Conservation (phyloP, 2,329 filamentous ascomycete species). For the Ceratocystis lukuohia region DNA sequence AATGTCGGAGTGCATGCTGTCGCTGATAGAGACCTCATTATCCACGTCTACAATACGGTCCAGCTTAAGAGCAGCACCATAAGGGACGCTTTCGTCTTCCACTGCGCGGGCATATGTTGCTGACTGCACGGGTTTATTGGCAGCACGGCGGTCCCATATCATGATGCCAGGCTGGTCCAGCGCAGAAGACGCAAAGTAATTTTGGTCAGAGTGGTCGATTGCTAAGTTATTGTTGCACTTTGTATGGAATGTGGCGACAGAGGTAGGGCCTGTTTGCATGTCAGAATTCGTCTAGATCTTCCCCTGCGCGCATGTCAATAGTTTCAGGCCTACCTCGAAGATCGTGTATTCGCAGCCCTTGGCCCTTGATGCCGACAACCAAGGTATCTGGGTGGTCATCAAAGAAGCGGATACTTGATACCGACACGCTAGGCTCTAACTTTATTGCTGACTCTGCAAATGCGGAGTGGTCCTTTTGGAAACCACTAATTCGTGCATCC, state of each 20-base stretch:
- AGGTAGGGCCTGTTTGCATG: constrained; percentile 34
- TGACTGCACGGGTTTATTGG: constrained; percentile 39
- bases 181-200: constrained; percentile 72
- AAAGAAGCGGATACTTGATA: constrained; percentile 74
- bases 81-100: constrained; percentile 47
- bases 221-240: constrained; percentile 58
- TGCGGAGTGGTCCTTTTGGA: constrained; percentile 27
- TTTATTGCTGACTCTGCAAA: constrained; percentile 43
- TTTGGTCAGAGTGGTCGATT: constrained; percentile 66
- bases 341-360: constrained; percentile 65
- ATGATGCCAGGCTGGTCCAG: constrained; percentile 61
- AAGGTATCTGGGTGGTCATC: constrained; percentile 61
- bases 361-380: constrained; percentile 61
- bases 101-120: constrained; percentile 43
- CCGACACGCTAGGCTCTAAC: constrained; percentile 54
- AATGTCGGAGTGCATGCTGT: constrained; percentile 47
- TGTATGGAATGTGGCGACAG: constrained; percentile 47
- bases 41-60: constrained; percentile 45
- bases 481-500: constrained; percentile 36
- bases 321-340: constrained; percentile 47
- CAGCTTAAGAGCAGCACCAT: constrained; percentile 47
- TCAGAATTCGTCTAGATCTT: constrained; percentile 21
- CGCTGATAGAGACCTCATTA: constrained; percentile 35
- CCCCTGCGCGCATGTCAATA: not conserved
- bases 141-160: constrained; percentile 64